Conservation (phyloP, 176 grass and related monocot genomes). For the Carex scoparia region DNA sequence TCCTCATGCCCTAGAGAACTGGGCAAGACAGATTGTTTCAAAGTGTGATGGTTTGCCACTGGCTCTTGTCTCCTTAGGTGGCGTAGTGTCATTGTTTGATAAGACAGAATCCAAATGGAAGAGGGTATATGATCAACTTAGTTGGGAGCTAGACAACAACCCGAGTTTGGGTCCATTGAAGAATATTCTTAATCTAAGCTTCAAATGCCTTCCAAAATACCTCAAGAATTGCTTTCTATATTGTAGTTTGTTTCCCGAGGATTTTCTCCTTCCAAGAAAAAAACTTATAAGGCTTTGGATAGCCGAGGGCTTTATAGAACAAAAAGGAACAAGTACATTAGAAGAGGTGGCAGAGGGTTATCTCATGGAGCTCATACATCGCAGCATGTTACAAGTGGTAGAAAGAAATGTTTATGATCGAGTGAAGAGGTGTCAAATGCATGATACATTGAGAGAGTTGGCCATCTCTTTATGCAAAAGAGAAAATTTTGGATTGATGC, state of each 20-base stretch:
- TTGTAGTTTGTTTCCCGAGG: constrained; percentile 38
- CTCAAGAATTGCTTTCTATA: constrained; percentile 44
- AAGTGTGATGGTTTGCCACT: constrained; percentile 32
- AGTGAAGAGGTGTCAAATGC: constrained; percentile 12
- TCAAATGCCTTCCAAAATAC: neutral
- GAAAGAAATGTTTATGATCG: neutral
- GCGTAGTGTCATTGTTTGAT: neutral
- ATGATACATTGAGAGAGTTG: constrained; percentile 21
- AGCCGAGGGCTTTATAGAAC: constrained; percentile 20
- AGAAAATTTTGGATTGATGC: constrained; percentile 23
- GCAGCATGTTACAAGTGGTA: constrained; percentile 29
- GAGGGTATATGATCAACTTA: constrained; percentile 18
- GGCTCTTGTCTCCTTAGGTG: constrained; percentile 23
- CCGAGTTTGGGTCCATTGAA: constrained; percentile 11
- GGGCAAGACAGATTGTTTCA: constrained; percentile 15
- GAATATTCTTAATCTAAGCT: constrained; percentile 22
- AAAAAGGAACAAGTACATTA: neutral
- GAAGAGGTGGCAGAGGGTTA: constrained; percentile 32
- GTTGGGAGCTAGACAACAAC: constrained; percentile 22
- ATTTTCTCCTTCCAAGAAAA: constrained; percentile 20
- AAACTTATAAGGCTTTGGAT: constrained; percentile 28
- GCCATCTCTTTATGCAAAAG: neutral
- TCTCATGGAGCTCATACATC: constrained; percentile 14
- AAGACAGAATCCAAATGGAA: constrained; percentile 19
- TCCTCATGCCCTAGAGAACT: neutral